Percentiles rank a stretch among this genome's conserved stretches.
phyloP scores from a whole-genome alignment of 129 eudicot species.

The Lactuca saligna region DNA sequence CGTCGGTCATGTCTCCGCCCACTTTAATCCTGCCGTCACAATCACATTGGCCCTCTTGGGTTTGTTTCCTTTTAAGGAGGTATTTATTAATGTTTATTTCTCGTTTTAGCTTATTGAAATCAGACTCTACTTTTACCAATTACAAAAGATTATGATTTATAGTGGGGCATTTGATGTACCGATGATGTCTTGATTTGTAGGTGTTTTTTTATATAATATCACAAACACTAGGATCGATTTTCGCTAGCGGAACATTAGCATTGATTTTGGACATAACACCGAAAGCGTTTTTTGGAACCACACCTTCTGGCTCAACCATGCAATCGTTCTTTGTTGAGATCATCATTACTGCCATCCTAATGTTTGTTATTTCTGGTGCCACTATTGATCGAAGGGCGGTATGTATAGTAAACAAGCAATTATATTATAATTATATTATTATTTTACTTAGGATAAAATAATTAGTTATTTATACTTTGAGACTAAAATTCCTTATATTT shows the following conservation, averaged over 20 bases:
- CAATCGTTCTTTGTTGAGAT: slow-evolving; percentile 64
- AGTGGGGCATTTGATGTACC: too few relatives aligned
- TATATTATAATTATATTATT: background rate
- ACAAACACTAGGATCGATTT: slow-evolving; percentile 50
- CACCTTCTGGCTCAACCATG: slow-evolving; percentile 46
- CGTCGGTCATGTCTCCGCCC: slow-evolving; percentile 70
- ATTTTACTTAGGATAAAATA: background rate
- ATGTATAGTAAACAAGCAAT: background rate
- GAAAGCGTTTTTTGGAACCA: slow-evolving; percentile 51
- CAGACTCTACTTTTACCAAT: background rate
- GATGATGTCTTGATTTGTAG: slow-evolving; percentile 18
- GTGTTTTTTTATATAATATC: slow-evolving; percentile 40
- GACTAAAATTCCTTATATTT: background rate
- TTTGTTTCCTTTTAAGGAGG: slow-evolving; percentile 54
- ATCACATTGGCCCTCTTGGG: slow-evolving; percentile 46
- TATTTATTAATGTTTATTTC: background rate
- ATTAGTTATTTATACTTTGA: background rate
- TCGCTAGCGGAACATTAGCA: slow-evolving; percentile 55
- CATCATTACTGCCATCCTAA: slow-evolving; percentile 45
- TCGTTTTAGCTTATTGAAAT: background rate
- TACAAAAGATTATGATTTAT: background rate
- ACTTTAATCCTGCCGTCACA: slow-evolving; percentile 77
- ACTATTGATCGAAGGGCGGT: slow-evolving; percentile 61
- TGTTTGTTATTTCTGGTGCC: slow-evolving; percentile 64
- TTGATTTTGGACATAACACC: slow-evolving; percentile 40